These are phyloP conservation scores for Dendrobium huoshanense DNA, from an alignment of 106 monocot species.

Conservation along the genomic window DNA sequence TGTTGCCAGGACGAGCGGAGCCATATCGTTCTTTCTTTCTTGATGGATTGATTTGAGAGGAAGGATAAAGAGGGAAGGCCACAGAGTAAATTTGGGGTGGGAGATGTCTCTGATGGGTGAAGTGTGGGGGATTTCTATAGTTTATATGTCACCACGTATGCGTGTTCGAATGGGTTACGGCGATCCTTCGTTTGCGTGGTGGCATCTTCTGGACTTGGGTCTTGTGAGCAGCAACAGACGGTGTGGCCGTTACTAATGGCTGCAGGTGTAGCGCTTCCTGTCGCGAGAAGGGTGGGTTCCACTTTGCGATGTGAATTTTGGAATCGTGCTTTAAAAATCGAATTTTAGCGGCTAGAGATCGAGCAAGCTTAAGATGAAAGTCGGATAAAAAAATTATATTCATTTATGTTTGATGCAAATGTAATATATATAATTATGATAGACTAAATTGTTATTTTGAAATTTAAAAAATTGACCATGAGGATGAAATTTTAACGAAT, in stretches of 20 bases:
- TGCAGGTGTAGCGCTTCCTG: background rate
- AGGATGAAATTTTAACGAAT: too few relatives aligned
- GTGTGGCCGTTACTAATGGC: background rate
- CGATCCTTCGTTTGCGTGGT: background rate
- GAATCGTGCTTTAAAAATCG: too few relatives aligned
- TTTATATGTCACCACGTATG: background rate
- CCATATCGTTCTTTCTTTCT: constrained; percentile 23
- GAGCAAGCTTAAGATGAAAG: too few relatives aligned
- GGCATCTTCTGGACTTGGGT: background rate
- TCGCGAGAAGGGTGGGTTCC: background rate
- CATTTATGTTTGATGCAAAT: too few relatives aligned
- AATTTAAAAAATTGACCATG: too few relatives aligned
- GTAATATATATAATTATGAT: too few relatives aligned
- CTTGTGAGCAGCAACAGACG: background rate
- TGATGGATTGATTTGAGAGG: background rate
- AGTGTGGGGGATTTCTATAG: background rate
- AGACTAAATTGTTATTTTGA: too few relatives aligned
- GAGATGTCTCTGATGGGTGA: background rate
- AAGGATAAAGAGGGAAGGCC: background rate
- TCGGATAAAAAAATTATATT: too few relatives aligned
- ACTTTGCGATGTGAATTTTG: too few relatives aligned
- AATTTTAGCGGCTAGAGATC: too few relatives aligned
- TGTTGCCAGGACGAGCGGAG: constrained; percentile 63
- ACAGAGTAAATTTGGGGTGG: background rate
- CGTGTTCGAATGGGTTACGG: constrained; percentile 5